Evolutionary conservation across 257 asterid genomes (phyloP), one percentile per base, ranked within the genome.

Genomic region (Nicotiana paniculata): DNA sequence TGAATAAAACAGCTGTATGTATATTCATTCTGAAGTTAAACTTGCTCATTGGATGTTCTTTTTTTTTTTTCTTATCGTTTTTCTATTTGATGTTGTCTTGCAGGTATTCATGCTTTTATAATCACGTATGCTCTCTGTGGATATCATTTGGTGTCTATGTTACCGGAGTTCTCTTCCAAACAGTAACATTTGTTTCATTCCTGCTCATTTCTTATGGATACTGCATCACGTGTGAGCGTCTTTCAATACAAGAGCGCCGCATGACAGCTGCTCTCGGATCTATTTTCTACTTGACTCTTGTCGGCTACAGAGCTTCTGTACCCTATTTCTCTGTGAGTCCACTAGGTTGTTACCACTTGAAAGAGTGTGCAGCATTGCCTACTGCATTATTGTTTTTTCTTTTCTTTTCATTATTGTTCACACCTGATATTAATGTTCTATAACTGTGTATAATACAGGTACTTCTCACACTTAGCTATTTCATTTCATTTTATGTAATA

Each of bases 91-190:
- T 16, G 32, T 64, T 72, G 54, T 37, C 17, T 83, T 84, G 85
- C 89, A 95, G 99, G 99, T 87, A 90, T 63, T 90, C 99, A 9
- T 95, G 97, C 86, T 88, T 86, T 77, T 84, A 90, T 70, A 77
- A 85, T 13, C 84, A 90, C 9, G 69, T 88, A 12, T 93, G 99
- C 91, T 95, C 99, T 1, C 86, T 95, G 64, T 93, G 98, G 99
- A 85, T 95, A 89, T 93, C 99, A 21, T 95, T 95, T 58, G 99
- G 99, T 68, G 98, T 90, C 35, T 95, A 92, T 55, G 88, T 95
- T 82, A 90, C 89, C 13, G 98, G 99, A 82, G 86, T 92, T 1
- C 88, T 93, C 55, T 93, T 92, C 51, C 97, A 91, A 80, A 93
- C 99, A 1, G 86, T 87, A 33, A 85, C 91, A 6, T 86, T 93